These are phyloP conservation scores for Eruca vesicaria DNA, from an alignment of 441 rosid species.

Conservation along the genomic window DNA sequence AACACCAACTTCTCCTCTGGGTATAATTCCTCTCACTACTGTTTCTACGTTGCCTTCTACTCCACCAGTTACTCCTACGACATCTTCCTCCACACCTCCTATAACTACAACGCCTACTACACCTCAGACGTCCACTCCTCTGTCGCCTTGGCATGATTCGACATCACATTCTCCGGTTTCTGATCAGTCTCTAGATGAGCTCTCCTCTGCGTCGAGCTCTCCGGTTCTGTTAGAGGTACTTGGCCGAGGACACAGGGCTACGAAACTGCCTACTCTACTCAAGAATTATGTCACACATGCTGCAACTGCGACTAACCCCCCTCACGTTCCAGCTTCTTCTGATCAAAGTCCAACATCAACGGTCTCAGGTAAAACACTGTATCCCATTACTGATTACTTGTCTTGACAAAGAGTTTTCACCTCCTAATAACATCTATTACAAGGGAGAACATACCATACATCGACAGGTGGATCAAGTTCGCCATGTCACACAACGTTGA, in stretches of 20 bases:
- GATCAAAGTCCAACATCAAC: not conserved
- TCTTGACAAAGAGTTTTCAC: not conserved
- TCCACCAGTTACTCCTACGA: too few species aligned
- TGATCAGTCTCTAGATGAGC: not conserved
- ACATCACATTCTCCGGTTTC: not conserved
- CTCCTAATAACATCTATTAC: not conserved
- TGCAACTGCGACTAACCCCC: not conserved
- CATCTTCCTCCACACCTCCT: too few species aligned
- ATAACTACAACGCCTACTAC: too few species aligned
- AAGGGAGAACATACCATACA: not conserved
- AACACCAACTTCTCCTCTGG: too few species aligned
- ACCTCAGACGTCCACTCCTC: too few species aligned
- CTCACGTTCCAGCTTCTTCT: not conserved
- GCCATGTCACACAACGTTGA: constrained; percentile 2
- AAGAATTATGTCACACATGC: not conserved
- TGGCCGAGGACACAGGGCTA: not conserved
- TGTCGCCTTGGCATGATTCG: too few species aligned
- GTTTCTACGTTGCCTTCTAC: too few species aligned
- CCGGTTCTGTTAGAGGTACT: not conserved
- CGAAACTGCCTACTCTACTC: not conserved
- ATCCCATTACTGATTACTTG: not conserved
- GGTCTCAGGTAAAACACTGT: not conserved
- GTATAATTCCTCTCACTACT: too few species aligned
- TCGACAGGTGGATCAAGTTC: not conserved
- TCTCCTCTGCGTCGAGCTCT: not conserved